Evolutionary conservation across 768 basidiomycete species (phyloP), one percentile per base, ranked within the genome.

Genomic region (Tulasnella calospora): DNA sequence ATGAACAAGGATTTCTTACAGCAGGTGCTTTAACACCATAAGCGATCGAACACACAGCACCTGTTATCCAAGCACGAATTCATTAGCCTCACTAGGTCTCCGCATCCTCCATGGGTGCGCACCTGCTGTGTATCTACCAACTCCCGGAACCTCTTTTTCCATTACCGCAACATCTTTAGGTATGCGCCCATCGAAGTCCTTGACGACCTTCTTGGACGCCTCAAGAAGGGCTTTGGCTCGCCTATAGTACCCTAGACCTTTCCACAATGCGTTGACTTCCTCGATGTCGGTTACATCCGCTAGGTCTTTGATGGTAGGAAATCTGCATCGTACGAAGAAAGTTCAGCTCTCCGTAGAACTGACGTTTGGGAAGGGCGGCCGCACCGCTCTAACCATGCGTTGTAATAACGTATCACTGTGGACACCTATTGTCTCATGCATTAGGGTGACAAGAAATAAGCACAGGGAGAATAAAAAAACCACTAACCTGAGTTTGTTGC

Each of bases 351-450:
- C 13, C 33, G 7, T 13, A 4, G 3, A 3, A 36, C 3, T 23
- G 13, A 10, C 36, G 30, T 57, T 23, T 21, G 57, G 3, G 30
- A 9, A 15, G 19, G 1, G 17, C 10, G 61, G 73, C 85, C 89
- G 79, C 80, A 94, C 93, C 87, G 91, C 81, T 87, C 86, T 88
- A 96, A 94, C 95, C 95, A 99, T 33, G 88, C 88, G 74, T 89
- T 91, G 84, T 94, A 99, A 84, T 98, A 99, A 0, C 93, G 93
- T 81, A 96, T 95, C n/a, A 97, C 95, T 1, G 95, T 95, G 6
- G 85, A 88, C 44, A 98, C 96, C 76, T 78, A 35, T 35, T n/a
- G 23, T 3, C 12, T 7, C 7, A 15, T 7, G 36, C 15, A 10
- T 71, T 23, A 71, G 21, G 23, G 33, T 71, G 9, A 30, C 35